Conservation (phyloP, 2,329 filamentous ascomycete genomes). For the Drechslerella coelobrocha region DNA sequence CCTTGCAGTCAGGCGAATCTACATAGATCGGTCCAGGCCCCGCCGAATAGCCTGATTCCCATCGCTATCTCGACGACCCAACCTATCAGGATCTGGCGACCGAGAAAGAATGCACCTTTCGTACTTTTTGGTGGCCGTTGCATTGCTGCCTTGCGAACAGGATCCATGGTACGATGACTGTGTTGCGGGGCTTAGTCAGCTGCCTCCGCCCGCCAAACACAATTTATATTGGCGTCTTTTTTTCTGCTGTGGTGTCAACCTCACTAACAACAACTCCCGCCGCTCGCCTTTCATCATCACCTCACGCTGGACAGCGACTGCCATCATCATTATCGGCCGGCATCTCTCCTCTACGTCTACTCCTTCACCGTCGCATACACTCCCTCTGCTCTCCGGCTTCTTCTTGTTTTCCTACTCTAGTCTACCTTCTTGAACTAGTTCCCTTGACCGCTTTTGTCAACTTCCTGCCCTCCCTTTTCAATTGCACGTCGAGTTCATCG, state of each 20-base stretch:
- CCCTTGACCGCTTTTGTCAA: conserved; percentile 35
- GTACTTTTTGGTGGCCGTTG: conserved; percentile 1
- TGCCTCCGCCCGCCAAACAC: conserved; percentile 2
- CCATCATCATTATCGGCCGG: conserved; percentile 20
- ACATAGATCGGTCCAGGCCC: conserved; percentile 26
- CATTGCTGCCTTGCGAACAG: conserved; percentile 3
- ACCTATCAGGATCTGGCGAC: neutral
- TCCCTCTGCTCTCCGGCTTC: conserved; percentile 11
- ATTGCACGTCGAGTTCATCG: conserved; percentile 37
- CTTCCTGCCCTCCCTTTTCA: conserved; percentile 36
- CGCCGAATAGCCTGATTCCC: conserved; percentile 5
- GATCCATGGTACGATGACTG: conserved; percentile 18
- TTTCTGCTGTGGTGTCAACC: conserved; percentile 39
- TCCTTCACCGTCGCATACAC: conserved; percentile 34
- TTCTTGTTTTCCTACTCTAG: conserved; percentile 38
- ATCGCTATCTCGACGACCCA: conserved; percentile 12
- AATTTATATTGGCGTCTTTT: conserved; percentile 64
- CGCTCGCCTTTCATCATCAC: conserved; percentile 20
- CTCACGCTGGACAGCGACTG: conserved; percentile 8
- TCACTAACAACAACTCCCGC: conserved; percentile 40
- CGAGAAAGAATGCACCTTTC: conserved; percentile 19
- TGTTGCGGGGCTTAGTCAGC: conserved; percentile 47
- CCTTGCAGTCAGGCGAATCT: conserved; percentile 20
- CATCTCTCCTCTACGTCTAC: conserved; percentile 30
- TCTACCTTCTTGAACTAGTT: conserved; percentile 36